Percentiles rank a stretch among this genome's conserved stretches.
These are phyloP conservation scores for Dichotomocladium elegans DNA, from an alignment of 371 early-diverging fungal genomes.

Conservation along the genomic window DNA sequence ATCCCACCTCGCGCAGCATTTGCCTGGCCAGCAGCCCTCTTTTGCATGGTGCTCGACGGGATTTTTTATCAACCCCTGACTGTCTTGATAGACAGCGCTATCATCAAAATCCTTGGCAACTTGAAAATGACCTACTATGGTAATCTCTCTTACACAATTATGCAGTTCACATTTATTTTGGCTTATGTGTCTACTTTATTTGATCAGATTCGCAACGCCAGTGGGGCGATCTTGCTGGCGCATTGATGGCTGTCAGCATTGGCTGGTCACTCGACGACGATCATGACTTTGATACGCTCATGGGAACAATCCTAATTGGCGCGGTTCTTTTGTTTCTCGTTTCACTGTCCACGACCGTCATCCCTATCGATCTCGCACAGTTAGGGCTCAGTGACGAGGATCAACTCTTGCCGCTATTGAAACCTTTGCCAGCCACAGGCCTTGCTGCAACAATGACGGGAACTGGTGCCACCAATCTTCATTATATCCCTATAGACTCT, in stretches of 20 bases:
- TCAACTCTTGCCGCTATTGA: slow-evolving; percentile 7
- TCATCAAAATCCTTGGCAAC: slow-evolving; percentile 22
- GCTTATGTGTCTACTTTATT: not conserved
- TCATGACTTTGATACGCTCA: slow-evolving; percentile 43
- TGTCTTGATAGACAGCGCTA: slow-evolving; percentile 19
- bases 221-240: slow-evolving; percentile 31
- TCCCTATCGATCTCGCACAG: slow-evolving; percentile 22
- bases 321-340: slow-evolving; percentile 31
- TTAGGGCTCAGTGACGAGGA: slow-evolving; percentile 10
- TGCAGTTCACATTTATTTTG: not conserved
- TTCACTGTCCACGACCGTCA: slow-evolving; percentile 34
- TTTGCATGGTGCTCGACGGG: slow-evolving; percentile 29
- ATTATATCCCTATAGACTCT: not conserved
- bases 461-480: not conserved
- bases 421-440: slow-evolving; percentile 5
- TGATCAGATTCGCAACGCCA: slow-evolving; percentile 18
- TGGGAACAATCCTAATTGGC: slow-evolving; percentile 31
- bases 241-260: slow-evolving; percentile 24
- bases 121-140: slow-evolving; percentile 18
- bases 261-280: slow-evolving; percentile 38
- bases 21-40: slow-evolving; percentile 24
- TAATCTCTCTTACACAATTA: not conserved
- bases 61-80: slow-evolving; percentile 21
- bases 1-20: slow-evolving; percentile 25
- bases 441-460: slow-evolving; percentile 5